A percentile compares a stretch with the other conserved stretches of the same genome.
Evolutionary conservation across 129 eudicot species (phyloP).

Genomic region (Sambucus nigra): DNA sequence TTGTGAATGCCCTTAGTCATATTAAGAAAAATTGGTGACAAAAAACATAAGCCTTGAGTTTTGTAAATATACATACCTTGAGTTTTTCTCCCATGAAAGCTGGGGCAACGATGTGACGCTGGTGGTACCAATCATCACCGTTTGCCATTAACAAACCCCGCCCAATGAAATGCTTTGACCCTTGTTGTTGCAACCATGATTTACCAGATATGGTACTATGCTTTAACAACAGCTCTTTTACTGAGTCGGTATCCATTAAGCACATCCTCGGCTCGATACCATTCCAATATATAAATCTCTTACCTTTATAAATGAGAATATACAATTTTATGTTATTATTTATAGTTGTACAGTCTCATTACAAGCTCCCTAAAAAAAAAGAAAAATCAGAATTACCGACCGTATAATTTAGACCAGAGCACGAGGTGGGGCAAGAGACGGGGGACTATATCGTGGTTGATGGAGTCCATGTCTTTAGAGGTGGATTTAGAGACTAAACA

Average conservation of each 20-base stretch:
- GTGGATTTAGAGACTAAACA: slow-evolving; percentile 63
- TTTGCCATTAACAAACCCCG: slow-evolving; percentile 87
- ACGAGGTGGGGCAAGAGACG: slow-evolving; percentile 80
- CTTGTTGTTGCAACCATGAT: slow-evolving; percentile 92
- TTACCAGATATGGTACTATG: slow-evolving; percentile 69
- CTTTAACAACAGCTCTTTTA: slow-evolving; percentile 64
- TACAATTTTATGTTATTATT: background rate
- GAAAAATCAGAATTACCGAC: slow-evolving; percentile 27
- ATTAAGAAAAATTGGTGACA: too few relatives aligned
- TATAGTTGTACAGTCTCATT: too few relatives aligned
- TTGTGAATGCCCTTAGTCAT: too few relatives aligned
- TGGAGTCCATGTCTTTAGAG: slow-evolving; percentile 51
- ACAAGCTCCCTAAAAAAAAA: too few relatives aligned
- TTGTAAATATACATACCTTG: too few relatives aligned
- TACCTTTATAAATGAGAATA: slow-evolving; percentile 39
- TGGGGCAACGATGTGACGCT: slow-evolving; percentile 88
- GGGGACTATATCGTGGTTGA: slow-evolving; percentile 60
- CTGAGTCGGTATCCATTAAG: slow-evolving; percentile 55
- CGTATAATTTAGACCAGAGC: slow-evolving; percentile 65
- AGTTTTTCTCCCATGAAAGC: slow-evolving; percentile 86
- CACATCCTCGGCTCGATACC: slow-evolving; percentile 94
- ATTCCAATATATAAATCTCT: slow-evolving; percentile 81
- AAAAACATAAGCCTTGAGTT: too few relatives aligned
- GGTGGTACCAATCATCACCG: slow-evolving; percentile 83
- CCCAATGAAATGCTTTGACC: slow-evolving; percentile 82